Evolutionary conservation across 176 grass and related monocot species (phyloP).

Genomic region (Cenchrus purpureus): DNA sequence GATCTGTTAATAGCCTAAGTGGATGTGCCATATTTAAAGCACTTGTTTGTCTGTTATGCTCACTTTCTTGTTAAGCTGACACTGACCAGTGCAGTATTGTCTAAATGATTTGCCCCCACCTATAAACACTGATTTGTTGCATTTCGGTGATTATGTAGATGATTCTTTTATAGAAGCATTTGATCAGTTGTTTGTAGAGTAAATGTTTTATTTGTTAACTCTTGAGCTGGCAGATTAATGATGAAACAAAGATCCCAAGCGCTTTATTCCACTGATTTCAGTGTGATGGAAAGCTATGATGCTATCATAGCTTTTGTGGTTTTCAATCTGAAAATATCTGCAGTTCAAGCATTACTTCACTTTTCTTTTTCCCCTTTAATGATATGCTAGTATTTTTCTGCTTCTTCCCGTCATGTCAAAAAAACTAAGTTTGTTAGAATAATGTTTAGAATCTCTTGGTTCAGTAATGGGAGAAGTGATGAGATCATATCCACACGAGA

Average conservation of each 20-base stretch:
- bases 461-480: constrained; percentile 24
- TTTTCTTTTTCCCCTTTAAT: neutral
- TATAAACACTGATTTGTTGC: neutral
- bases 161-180: neutral
- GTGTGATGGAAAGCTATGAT: constrained; percentile 48
- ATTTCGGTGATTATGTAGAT: neutral
- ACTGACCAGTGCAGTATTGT: neutral
- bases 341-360: neutral
- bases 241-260: constrained; percentile 43
- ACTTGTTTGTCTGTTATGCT: neutral
- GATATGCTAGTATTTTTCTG: neutral
- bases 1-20: too few relatives aligned
- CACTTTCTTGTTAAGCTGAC: neutral
- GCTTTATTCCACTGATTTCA: constrained; percentile 40
- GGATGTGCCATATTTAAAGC: too few relatives aligned
- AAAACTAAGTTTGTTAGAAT: neutral
- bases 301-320: constrained; percentile 35
- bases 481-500: constrained; percentile 53
- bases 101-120: neutral
- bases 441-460: neutral
- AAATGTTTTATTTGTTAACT: neutral
- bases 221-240: constrained; percentile 41
- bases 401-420: too few relatives aligned
- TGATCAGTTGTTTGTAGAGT: neutral
- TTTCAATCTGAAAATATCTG: constrained; percentile 61